Conservation (phyloP, 2,329 filamentous ascomycete genomes). For the Ceratocystis albifundus region DNA sequence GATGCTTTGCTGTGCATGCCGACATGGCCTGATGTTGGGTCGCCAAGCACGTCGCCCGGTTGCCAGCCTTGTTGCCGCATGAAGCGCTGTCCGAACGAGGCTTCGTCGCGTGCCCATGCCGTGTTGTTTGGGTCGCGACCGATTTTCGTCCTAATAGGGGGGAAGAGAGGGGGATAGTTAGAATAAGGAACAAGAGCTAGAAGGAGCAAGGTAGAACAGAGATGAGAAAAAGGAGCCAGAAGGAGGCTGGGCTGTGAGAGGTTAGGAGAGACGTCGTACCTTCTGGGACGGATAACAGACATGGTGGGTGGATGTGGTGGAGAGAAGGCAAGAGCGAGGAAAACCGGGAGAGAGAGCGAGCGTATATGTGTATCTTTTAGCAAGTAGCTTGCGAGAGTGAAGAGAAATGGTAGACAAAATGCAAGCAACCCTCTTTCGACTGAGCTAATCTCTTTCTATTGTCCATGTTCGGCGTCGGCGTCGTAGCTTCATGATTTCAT, state of each 20-base stretch:
- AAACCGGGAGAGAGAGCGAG: background rate
- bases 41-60: slow-evolving; percentile 72
- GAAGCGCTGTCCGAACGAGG: slow-evolving; percentile 79
- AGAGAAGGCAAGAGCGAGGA: background rate
- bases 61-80: slow-evolving; percentile 83
- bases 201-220: background rate
- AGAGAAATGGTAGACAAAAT: background rate
- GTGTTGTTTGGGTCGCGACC: slow-evolving; percentile 92
- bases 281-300: slow-evolving; percentile 22
- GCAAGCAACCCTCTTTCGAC: background rate
- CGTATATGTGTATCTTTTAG: background rate
- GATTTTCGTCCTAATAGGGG: slow-evolving; percentile 48
- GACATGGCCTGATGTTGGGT: slow-evolving; percentile 61
- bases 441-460: background rate
- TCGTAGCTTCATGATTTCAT: background rate
- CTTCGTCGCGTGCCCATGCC: slow-evolving; percentile 73
- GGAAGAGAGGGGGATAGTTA: background rate
- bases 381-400: background rate
- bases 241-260: background rate
- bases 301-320: slow-evolving; percentile 9
- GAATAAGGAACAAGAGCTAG: too few species aligned
- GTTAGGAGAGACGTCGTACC: slow-evolving; percentile 14
- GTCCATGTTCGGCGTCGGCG: background rate
- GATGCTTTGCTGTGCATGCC: slow-evolving; percentile 68
- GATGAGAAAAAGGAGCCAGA: background rate